Base-by-base conservation (phyloP, 2,329 filamentous ascomycete species). In the Dactylonectria estremocensis region DNA sequence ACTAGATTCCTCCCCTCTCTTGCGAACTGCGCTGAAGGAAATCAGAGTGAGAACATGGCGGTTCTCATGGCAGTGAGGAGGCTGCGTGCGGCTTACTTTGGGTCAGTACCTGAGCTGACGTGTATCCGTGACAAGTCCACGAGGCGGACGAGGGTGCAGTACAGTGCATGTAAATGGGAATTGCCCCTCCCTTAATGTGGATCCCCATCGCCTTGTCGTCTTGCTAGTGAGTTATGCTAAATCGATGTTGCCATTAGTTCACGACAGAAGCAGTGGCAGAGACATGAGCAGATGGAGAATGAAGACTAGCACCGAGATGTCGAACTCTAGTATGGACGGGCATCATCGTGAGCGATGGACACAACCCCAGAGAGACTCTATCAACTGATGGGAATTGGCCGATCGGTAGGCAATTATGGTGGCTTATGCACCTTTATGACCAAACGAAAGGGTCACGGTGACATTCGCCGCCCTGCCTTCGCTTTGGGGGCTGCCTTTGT, bases 71-170 rank as follows among this genome's bases (percentile, higher is more conserved):
- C 58, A 43, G 22, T 28, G 24, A 28, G 24, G 7, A 43, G 55
- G 55, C 43, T 48, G 43, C n/a, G 46, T 33, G 28, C 46, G 35
- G 31, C 53, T 33, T 57, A 50, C 49, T 59, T 20, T 40, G 33
- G 22, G 48, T 64, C 52, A 43, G 50, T 61, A 63, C 50, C 57
- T 66, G 57, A 72, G 65, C 72, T 73, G 60, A 67, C 67, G 64
- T 72, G 70, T 70, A 73, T 53, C n/a, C 33, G 31, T 37, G 28
- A 14, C 50, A 52, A 35, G 62, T 55, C 58, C 63, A 45, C 64
- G 52, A 20, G 43, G 52, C 50, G 50, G 52, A 18, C 45, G 60
- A 37, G 45, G 22, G 50, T 61, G 52, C 45, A 57, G 56, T 52
- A 46, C 11, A 53, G 48, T 73, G 58, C 66, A 63, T 58, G 64